Percentiles rank a stretch among this genome's conserved stretches.
Evolutionary conservation across 2,329 filamentous ascomycete genomes (phyloP).

Genomic region (Capronia epimyces): DNA sequence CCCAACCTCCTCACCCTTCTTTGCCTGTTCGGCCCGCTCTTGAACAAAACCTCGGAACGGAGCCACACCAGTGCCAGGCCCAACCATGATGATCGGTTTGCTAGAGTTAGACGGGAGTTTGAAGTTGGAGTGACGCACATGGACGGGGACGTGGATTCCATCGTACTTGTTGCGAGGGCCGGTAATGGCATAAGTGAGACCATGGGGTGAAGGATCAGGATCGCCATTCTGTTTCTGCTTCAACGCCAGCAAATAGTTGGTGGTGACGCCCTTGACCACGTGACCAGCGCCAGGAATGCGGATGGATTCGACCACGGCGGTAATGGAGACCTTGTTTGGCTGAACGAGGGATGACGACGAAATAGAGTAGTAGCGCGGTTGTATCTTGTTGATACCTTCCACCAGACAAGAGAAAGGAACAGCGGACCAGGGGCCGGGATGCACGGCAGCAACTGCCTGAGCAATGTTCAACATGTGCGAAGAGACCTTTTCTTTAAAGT

Average conservation of each 20-base stretch:
- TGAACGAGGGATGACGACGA: slow-evolving; percentile 93
- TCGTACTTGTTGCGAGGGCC: slow-evolving; percentile 97
- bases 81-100: slow-evolving; percentile 92
- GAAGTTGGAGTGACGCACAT: slow-evolving; percentile 97
- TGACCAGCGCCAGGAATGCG: slow-evolving; percentile 68
- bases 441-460: slow-evolving; percentile 68
- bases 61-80: slow-evolving; percentile 91
- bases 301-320: slow-evolving; percentile 84
- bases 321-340: slow-evolving; percentile 90
- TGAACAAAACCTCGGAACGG: slow-evolving; percentile 95
- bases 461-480: slow-evolving; percentile 83
- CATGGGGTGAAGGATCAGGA: slow-evolving; percentile 71
- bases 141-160: slow-evolving; percentile 87
- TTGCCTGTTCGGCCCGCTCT: slow-evolving; percentile 78
- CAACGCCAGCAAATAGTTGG: slow-evolving; percentile 89
- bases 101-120: slow-evolving; percentile 93
- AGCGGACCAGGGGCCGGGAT: slow-evolving; percentile 69
- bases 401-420: slow-evolving; percentile 93
- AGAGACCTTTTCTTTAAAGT: slow-evolving; percentile 81
- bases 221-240: slow-evolving; percentile 97
- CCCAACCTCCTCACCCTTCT: slow-evolving; percentile 74
- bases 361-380: slow-evolving; percentile 98
- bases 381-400: slow-evolving; percentile 87
- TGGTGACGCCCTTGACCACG: slow-evolving; percentile 87
- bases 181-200: slow-evolving; percentile 76